Conservation (phyloP, 2,329 filamentous ascomycete species). For the Phialophora expanda region DNA sequence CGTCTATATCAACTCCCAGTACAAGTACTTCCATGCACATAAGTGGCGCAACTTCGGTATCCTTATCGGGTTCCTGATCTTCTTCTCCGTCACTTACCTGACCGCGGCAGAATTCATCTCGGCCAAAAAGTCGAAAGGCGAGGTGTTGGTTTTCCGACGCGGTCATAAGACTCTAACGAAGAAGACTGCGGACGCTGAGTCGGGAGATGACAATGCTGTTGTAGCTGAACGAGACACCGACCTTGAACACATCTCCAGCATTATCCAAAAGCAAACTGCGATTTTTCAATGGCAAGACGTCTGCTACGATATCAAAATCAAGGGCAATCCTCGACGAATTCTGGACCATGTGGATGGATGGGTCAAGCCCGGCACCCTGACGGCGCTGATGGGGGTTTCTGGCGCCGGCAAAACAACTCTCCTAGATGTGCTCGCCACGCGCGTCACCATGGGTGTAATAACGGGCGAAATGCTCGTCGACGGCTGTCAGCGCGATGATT, state of each 20-base stretch:
- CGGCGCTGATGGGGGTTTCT: conserved; percentile 86
- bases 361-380: conserved; percentile 90
- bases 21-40: conserved; percentile 62
- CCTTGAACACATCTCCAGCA: conserved; percentile 45
- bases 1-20: conserved; percentile 62
- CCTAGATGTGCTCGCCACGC: conserved; percentile 81
- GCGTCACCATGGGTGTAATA: conserved; percentile 87
- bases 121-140: conserved; percentile 75
- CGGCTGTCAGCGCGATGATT: conserved; percentile 72
- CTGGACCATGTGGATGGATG: conserved; percentile 87
- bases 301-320: conserved; percentile 82
- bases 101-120: conserved; percentile 65
- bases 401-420: conserved; percentile 95
- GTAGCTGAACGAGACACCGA: not conserved
- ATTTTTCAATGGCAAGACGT: conserved; percentile 87
- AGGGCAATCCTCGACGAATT: conserved; percentile 74
- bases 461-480: conserved; percentile 86
- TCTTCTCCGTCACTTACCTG: conserved; percentile 68
- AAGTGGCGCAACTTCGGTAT: conserved; percentile 76
- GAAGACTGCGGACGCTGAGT: conserved; percentile 9
- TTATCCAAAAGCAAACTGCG: conserved; percentile 70
- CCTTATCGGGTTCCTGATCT: conserved; percentile 67
- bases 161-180: conserved; percentile 47
- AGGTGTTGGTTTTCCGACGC: conserved; percentile 75
- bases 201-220: not conserved